Evolutionary conservation across 2,329 filamentous ascomycete species (phyloP), one percentile per base, ranked within the genome.

Genomic region (Neofusicoccum umdonicola): DNA sequence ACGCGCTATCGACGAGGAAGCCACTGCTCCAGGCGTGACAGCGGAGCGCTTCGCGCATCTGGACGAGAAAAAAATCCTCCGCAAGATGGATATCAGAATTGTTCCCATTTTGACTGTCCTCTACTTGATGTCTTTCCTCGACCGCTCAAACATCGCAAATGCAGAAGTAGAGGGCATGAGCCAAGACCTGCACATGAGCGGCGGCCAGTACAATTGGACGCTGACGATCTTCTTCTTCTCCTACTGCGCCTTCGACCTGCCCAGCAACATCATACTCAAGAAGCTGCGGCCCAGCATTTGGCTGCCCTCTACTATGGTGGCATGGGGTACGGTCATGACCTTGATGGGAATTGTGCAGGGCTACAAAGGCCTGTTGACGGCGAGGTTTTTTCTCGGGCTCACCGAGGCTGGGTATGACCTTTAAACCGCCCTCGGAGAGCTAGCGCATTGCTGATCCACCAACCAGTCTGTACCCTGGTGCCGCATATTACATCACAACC

Each of bases 181-280:
- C n/a, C 66, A 65, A 13, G 67, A 70, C 6, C 65, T 72, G 4
- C 41, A 66, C 5, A 67, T 76, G 61, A 50, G 50, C 6, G 86
- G 84, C 0, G 85, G 88, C 52, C 79, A 89, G 67, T 90, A 90
- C 67, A 79, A 89, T 1, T 85, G 83, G 0, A 85, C 86, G 0
- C 70, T 89, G 51, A 89, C 86, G 0, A 71, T 89, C 0, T 90
- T 88, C 73, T 90, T 90, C 70, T 77, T 79, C 45, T 73, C 75
- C 0, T 80, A 80, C 63, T 74, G 77, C 31, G 65, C 76, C 13
- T 73, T 78, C 61, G 61, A 63, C 65, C 73, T 71, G 3, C 85
- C 85, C 0, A 86, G 83, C 68, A 87, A 87, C 66, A 85, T 87
- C 66, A 74, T 86, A 7, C 79, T 87, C 11, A 87, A 86, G 66